Evolutionary conservation across 768 basidiomycete genomes (phyloP), one percentile per base, ranked within the genome.

Genomic region (Boletus edulis): DNA sequence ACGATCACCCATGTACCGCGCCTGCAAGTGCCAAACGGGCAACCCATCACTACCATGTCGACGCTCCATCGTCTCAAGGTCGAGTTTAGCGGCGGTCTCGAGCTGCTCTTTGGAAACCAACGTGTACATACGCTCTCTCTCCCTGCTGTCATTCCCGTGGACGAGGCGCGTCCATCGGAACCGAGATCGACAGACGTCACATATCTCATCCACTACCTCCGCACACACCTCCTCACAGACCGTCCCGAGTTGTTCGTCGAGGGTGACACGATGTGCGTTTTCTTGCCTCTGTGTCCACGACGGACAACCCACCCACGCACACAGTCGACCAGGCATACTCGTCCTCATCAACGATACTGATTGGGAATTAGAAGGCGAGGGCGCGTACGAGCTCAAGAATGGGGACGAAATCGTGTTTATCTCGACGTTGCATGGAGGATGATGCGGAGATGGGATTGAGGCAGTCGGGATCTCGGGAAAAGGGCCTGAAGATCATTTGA

Each of bases 271-370:
- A 89, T 98, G 95, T 97, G 71, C 65, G 87, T 51, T 9, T 5
- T 22, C 2, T 2, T 4, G 4, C 17, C 8, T 18, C 38, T 5
- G 11, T 15, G 35, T 37, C 35, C 2, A 13, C n/a, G 38, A 17
- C 38, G 38, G 11, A 2, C 9, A 1, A 35, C 49, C 55, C 10
- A 63, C 20, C 13, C 22, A n/a, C 38, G 2, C 12, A 11, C 43
- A 1, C 64, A 96, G 97, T 38, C 94, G 97, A 10, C 97, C 97
- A 0, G 97, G 97, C 0, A 97, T 99, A 37, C 77, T 99, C 4
- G 96, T 98, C 4, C 78, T 99, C n/a, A 84, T 99, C 51, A 98
- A 98, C 65, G 91, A 96, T 63, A 91, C 91, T 1, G 96, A 98
- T 64, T 98, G 96, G 96, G 95, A 98, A 71, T 77, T 98, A 7